Evolutionary conservation across 208 protist genomes (phyloP).

Genomic region (Trypanosoma caninum): DNA sequence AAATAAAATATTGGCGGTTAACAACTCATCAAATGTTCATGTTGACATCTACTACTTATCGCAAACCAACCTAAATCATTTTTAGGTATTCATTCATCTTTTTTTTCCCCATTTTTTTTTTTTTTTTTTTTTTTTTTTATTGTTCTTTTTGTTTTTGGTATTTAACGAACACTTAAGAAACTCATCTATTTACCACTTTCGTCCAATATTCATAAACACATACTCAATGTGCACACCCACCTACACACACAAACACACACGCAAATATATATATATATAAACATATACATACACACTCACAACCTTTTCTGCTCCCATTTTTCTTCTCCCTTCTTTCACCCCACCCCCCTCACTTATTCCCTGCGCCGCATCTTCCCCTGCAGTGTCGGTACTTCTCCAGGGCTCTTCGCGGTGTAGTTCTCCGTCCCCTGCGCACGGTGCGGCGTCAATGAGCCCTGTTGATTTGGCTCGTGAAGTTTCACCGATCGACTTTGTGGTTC

Average conservation of each 20-base stretch:
- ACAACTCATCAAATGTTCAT: too few relatives aligned
- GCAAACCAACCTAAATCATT: too few relatives aligned
- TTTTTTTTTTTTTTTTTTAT: conserved; percentile 9
- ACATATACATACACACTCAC: too few relatives aligned
- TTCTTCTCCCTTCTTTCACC: not conserved
- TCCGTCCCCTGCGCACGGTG: conserved; percentile 19
- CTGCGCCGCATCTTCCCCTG: conserved; percentile 11
- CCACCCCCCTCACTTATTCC: not conserved
- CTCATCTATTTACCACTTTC: too few relatives aligned
- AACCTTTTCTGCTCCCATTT: not conserved
- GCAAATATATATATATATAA: too few relatives aligned
- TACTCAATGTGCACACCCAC: too few relatives aligned
- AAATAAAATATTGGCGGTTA: too few relatives aligned
- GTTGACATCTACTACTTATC: too few relatives aligned
- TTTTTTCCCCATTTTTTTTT: conserved; percentile 8
- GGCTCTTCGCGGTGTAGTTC: not conserved
- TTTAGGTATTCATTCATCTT: not conserved
- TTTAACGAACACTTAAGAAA: too few relatives aligned
- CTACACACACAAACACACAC: too few relatives aligned
- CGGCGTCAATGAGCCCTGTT: conserved; percentile 30
- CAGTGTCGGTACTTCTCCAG: conserved; percentile 22
- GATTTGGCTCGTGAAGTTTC: conserved; percentile 31
- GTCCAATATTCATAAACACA: too few relatives aligned
- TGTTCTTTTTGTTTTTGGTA: too few relatives aligned
- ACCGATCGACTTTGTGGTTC: conserved; percentile 5